phyloP scores from a whole-genome alignment of 2,329 filamentous ascomycete species.

The Aspergillus pseudonomiae region DNA sequence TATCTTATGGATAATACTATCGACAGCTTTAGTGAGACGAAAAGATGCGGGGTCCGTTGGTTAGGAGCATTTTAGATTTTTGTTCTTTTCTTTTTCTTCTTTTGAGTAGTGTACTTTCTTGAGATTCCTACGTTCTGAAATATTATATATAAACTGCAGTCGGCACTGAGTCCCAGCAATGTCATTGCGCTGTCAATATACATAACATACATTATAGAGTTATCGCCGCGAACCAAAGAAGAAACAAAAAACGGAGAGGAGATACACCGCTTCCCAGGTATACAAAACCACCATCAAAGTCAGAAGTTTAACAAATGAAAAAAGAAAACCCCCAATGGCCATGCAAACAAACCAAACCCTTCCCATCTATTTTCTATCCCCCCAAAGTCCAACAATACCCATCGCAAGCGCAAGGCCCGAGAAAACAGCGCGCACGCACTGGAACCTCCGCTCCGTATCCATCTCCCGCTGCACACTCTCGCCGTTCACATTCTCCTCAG shows the following conservation, averaged over 20 bases:
- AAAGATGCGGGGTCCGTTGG: too few species aligned
- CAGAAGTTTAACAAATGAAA: conserved; percentile 2
- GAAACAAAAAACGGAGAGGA: neutral
- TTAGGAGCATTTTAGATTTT: too few species aligned
- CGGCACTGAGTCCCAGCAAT: neutral
- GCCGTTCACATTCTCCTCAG: conserved; percentile 48
- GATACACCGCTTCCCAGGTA: neutral
- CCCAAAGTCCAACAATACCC: conserved; percentile 54
- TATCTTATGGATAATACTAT: too few species aligned
- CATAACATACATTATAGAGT: neutral
- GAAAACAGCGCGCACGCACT: conserved; percentile 42
- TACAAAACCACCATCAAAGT: neutral
- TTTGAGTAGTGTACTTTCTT: too few species aligned
- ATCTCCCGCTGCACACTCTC: conserved; percentile 50
- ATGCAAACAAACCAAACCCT: neutral
- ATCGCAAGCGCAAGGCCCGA: conserved; percentile 48
- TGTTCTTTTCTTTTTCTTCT: too few species aligned
- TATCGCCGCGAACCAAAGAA: neutral
- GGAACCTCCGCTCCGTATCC: conserved; percentile 44
- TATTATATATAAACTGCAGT: neutral
- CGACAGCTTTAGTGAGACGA: too few species aligned
- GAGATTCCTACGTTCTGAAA: too few species aligned
- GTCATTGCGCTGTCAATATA: neutral
- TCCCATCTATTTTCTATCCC: conserved; percentile 34
- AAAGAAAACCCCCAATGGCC: neutral